Evolutionary conservation across 257 asterid species (phyloP).

Genomic region (Solanum pennellii): DNA sequence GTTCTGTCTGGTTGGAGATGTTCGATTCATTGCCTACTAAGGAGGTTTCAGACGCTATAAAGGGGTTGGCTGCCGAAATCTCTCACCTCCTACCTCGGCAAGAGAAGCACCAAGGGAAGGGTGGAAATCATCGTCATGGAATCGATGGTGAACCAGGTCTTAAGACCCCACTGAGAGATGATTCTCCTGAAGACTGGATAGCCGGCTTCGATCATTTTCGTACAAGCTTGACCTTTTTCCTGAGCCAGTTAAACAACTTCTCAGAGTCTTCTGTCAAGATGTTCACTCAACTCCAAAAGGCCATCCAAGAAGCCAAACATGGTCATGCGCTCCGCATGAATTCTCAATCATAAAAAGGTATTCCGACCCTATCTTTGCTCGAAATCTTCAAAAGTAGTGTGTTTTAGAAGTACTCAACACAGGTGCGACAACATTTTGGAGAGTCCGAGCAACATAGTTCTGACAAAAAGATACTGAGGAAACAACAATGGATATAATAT

Average conservation of each 20-base stretch:
- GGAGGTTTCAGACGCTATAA: conserved; percentile 56
- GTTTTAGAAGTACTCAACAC: background rate
- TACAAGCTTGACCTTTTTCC: conserved; percentile 51
- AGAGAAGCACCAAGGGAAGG: conserved; percentile 61
- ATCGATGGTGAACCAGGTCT: conserved; percentile 14
- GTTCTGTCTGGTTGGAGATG: conserved; percentile 71
- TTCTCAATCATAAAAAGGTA: background rate
- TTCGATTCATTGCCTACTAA: conserved; percentile 41
- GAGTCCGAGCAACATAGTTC: background rate
- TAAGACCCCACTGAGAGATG: conserved; percentile 18
- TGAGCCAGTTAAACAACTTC: conserved; percentile 52
- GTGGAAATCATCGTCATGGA: conserved; percentile 4
- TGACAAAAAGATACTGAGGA: background rate
- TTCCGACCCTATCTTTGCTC: background rate
- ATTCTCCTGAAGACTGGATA: conserved; percentile 26
- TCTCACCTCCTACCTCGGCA: conserved; percentile 67
- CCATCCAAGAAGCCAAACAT: conserved; percentile 47
- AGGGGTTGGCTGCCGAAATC: conserved; percentile 56
- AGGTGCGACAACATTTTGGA: background rate
- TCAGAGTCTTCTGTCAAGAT: conserved; percentile 53
- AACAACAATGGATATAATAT: background rate
- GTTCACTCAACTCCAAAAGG: conserved; percentile 48
- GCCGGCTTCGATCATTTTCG: conserved; percentile 55
- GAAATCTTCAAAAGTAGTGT: background rate
- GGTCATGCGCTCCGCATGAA: conserved; percentile 32